These are phyloP conservation scores for Hansenula lynferdii DNA, from an alignment of 1,139 yeast genomes.

Conservation along the genomic window DNA sequence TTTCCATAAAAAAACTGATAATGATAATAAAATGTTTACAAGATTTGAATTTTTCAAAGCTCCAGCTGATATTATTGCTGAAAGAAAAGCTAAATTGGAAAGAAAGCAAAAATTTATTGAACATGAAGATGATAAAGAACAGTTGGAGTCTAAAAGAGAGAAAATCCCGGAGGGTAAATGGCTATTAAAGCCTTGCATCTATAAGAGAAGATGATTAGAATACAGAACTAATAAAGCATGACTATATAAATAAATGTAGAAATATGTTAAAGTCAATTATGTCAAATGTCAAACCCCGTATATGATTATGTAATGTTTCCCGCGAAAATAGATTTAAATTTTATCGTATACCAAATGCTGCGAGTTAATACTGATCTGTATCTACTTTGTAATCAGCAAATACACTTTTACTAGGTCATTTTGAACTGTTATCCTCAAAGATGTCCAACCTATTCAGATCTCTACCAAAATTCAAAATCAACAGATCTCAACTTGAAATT, in stretches of 20 bases:
- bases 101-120: conserved; percentile 71
- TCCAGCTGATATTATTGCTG: conserved; percentile 61
- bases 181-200: conserved; percentile 92
- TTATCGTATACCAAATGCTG: no score
- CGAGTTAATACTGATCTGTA: no score
- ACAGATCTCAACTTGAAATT: conserved; percentile 63
- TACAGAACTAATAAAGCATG: not conserved
- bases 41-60: conserved; percentile 93
- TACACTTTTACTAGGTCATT: no score
- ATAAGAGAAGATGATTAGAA: conserved; percentile 67
- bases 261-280: no score
- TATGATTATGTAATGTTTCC: no score
- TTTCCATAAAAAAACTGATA: conserved; percentile 84
- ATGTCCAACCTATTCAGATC: not conserved
- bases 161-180: conserved; percentile 74
- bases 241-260: no score
- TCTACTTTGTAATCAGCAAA: no score
- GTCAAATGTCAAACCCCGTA: no score
- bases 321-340: no score
- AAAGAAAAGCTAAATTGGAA: conserved; percentile 57
- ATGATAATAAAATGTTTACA: conserved; percentile 87
- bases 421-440: not conserved
- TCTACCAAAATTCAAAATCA: conserved; percentile 17
- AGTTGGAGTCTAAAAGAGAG: conserved; percentile 50
- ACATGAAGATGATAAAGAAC: conserved; percentile 56